Conservation (phyloP, 2,329 filamentous ascomycete genomes). For the Corynespora cassiicola region DNA sequence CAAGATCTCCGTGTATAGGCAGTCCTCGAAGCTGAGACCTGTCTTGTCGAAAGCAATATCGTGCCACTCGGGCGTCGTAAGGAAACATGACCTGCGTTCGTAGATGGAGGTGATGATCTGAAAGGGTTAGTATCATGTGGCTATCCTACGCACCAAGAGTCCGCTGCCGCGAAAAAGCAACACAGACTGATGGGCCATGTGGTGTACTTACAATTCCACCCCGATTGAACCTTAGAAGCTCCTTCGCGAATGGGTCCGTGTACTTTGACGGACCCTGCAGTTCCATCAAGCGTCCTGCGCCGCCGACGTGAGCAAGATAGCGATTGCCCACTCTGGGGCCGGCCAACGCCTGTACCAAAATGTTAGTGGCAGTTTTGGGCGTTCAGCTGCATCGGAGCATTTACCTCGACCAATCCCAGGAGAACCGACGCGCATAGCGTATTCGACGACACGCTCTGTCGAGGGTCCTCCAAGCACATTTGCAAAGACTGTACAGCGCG, state of each 20-base stretch:
- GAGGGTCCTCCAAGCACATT: conserved; percentile 30
- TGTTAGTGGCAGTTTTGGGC: not conserved
- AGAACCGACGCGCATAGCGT: conserved; percentile 42
- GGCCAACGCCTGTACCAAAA: conserved; percentile 29
- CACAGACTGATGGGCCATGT: not conserved
- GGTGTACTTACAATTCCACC: conserved; percentile 36
- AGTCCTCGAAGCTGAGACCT: conserved; percentile 30
- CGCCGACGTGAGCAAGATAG: conserved; percentile 41
- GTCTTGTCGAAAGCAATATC: conserved; percentile 41
- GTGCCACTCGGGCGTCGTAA: conserved; percentile 35
- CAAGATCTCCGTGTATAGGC: conserved; percentile 34
- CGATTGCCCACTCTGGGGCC: conserved; percentile 37
- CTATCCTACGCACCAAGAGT: not conserved
- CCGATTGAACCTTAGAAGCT: conserved; percentile 37
- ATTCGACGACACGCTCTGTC: conserved; percentile 38
- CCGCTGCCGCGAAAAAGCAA: not conserved
- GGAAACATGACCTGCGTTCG: conserved; percentile 36
- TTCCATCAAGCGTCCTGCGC: conserved; percentile 40
- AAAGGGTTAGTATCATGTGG: conserved; percentile 2
- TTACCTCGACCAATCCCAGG: conserved; percentile 39
- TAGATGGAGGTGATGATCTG: conserved; percentile 43
- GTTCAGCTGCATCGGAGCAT: not conserved
- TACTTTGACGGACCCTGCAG: conserved; percentile 35
- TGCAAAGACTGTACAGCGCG: conserved; percentile 39
- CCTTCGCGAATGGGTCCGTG: conserved; percentile 35